phyloP scores from a whole-genome alignment of 805 yeast genomes.

The Candida mattraensis region DNA sequence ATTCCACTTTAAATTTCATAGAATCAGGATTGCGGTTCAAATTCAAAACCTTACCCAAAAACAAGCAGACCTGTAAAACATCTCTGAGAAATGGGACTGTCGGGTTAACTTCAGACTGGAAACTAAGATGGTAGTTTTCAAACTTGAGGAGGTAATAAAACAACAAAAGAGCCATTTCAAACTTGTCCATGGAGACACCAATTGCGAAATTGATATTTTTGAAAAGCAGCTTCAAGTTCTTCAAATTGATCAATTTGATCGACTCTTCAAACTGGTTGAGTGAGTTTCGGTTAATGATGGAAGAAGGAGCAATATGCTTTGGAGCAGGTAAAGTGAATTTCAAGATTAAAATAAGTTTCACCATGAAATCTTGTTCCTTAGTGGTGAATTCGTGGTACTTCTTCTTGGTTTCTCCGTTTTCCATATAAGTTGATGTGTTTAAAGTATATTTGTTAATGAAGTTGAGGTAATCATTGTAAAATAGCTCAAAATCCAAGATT shows the following conservation, averaged over 20 bases:
- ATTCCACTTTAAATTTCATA: slow-evolving; percentile 10
- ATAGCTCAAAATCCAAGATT: slow-evolving; percentile 51
- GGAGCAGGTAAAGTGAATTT: slow-evolving; percentile 47
- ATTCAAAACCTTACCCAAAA: slow-evolving; percentile 45
- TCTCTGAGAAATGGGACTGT: slow-evolving; percentile 38
- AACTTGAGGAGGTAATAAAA: slow-evolving; percentile 47
- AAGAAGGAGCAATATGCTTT: slow-evolving; percentile 21
- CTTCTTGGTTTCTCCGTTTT: slow-evolving; percentile 43
- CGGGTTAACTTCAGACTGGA: slow-evolving; percentile 30
- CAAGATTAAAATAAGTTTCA: slow-evolving; percentile 53
- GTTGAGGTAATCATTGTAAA: slow-evolving; percentile 53
- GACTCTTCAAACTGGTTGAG: slow-evolving; percentile 33
- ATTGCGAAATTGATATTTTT: slow-evolving; percentile 45
- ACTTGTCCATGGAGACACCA: slow-evolving; percentile 45
- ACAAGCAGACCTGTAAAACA: slow-evolving; percentile 42
- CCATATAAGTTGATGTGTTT: slow-evolving; percentile 34
- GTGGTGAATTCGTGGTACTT: slow-evolving; percentile 33
- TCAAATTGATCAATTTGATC: slow-evolving; percentile 33
- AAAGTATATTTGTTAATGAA: slow-evolving; percentile 40
- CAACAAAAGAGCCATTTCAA: slow-evolving; percentile 50
- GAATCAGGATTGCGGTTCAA: slow-evolving; percentile 28
- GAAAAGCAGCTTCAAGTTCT: slow-evolving; percentile 44
- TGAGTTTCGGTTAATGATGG: slow-evolving; percentile 30
- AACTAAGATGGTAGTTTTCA: slow-evolving; percentile 30
- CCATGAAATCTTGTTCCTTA: slow-evolving; percentile 39